A percentile compares a stretch with the other conserved stretches of the same genome.
These are phyloP conservation scores for Termitomyces sp. DNA, from an alignment of 1,284 basidiomycete genomes.

Conservation along the genomic window DNA sequence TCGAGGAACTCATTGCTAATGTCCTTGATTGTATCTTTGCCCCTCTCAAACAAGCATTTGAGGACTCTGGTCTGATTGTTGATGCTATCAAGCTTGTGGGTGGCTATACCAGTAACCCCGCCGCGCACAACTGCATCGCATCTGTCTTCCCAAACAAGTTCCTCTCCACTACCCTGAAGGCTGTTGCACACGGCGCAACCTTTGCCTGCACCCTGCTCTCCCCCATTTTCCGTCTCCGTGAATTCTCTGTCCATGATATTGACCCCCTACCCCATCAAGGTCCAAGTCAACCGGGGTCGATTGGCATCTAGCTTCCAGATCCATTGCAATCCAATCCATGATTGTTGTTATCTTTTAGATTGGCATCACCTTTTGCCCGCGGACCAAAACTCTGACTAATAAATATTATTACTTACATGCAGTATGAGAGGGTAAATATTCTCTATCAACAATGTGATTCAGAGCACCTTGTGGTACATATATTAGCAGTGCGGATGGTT, in stretches of 20 bases:
- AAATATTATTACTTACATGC: no score
- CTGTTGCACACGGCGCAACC: slow-evolving; percentile 88
- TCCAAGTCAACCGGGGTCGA: no score
- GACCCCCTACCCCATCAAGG: slow-evolving; percentile 82
- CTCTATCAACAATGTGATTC: no score
- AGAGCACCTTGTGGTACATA: no score
- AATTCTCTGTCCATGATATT: slow-evolving; percentile 85
- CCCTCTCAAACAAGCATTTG: slow-evolving; percentile 89
- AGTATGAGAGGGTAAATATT: no score
- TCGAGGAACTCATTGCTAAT: slow-evolving; percentile 86
- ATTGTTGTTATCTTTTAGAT: no score
- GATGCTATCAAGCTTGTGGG: slow-evolving; percentile 89
- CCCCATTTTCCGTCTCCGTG: slow-evolving; percentile 92
- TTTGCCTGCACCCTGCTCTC: slow-evolving; percentile 93
- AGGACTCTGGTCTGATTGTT: slow-evolving; percentile 87
- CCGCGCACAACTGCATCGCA: slow-evolving; percentile 89
- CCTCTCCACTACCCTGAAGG: slow-evolving; percentile 87
- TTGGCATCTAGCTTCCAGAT: no score
- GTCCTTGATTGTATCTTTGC: slow-evolving; percentile 89
- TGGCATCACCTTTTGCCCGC: no score
- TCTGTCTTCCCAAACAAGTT: slow-evolving; percentile 77
- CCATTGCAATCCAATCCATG: no score
- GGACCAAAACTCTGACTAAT: no score
- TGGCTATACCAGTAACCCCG: slow-evolving; percentile 93
- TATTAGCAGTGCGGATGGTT: slow-evolving; percentile 77